Evolutionary conservation across 345 rosid species (phyloP).

Genomic region (Gossypium arboreum): DNA sequence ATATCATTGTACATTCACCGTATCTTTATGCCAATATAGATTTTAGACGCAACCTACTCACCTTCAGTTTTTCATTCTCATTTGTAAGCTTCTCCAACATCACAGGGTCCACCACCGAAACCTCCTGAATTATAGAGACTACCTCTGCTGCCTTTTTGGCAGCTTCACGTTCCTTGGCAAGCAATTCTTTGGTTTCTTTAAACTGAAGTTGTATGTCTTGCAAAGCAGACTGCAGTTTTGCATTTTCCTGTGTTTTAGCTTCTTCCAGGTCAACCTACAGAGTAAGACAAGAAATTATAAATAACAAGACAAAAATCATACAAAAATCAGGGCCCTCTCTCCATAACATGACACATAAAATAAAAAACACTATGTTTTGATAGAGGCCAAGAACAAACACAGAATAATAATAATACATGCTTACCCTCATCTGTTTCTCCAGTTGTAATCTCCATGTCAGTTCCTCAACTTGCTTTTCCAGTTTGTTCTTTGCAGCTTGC

Average conservation of each 20-base stretch:
- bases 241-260: conserved; percentile 85
- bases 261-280: conserved; percentile 90
- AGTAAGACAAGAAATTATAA: conserved; percentile 14
- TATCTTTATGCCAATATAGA: conserved; percentile 14
- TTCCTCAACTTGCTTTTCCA: conserved; percentile 99
- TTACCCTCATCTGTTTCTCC: conserved; percentile 95
- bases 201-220: conserved; percentile 76
- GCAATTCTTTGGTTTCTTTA: conserved; percentile 80
- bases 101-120: conserved; percentile 71
- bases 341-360: neutral
- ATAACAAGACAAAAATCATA: neutral
- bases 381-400: neutral
- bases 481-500: conserved; percentile 95
- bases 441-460: conserved; percentile 96
- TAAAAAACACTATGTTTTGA: neutral
- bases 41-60: conserved; percentile 26
- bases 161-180: conserved; percentile 69
- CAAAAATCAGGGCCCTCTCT: neutral
- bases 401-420: conserved; percentile 10
- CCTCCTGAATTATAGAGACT: conserved; percentile 77
- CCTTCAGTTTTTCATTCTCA: conserved; percentile 96
- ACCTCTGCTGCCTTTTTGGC: conserved; percentile 63
- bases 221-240: conserved; percentile 74
- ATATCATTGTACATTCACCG: neutral
- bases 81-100: conserved; percentile 66